Percentiles rank a stretch among this genome's conserved stretches.
These are phyloP conservation scores for Globisporangium spiculum DNA, from an alignment of 352 stramenopile species.

Conservation along the genomic window DNA sequence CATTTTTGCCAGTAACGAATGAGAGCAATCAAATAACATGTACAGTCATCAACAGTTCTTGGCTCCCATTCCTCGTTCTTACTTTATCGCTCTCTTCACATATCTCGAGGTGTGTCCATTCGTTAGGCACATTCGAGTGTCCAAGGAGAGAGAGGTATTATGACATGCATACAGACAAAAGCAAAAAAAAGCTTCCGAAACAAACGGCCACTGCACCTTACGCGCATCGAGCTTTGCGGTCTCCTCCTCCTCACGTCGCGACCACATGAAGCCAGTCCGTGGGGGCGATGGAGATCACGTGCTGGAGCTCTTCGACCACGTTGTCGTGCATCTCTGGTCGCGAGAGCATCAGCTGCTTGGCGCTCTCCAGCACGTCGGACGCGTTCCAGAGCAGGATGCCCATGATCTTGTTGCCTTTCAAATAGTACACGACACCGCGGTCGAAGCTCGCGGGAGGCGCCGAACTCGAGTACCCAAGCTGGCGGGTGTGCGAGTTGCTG, in stretches of 20 bases:
- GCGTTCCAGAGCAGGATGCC: slow-evolving; percentile 91
- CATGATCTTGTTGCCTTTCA: slow-evolving; percentile 88
- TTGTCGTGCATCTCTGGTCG: slow-evolving; percentile 73
- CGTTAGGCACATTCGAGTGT: not conserved
- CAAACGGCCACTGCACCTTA: not conserved
- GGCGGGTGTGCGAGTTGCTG: slow-evolving; percentile 13
- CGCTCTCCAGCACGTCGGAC: slow-evolving; percentile 80
- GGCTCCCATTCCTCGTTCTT: not conserved
- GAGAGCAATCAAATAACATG: not conserved
- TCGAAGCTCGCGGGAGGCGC: slow-evolving; percentile 41
- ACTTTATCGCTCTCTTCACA: not conserved
- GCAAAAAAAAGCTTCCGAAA: no score
- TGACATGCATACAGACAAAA: not conserved
- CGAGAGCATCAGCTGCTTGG: slow-evolving; percentile 77
- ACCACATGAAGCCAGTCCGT: slow-evolving; percentile 86
- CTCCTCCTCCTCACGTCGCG: slow-evolving; percentile 23
- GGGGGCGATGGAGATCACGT: slow-evolving; percentile 81
- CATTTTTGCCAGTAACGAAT: not conserved
- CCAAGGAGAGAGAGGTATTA: not conserved
- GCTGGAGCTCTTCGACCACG: slow-evolving; percentile 70
- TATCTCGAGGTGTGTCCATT: not conserved
- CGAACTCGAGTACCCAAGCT: slow-evolving; percentile 8
- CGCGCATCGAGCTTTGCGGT: not conserved
- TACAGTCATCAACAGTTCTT: not conserved
- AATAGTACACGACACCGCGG: slow-evolving; percentile 89